Conservation (phyloP, 169 alveolate genomes). For the Cryptosporidium parvum region DNA sequence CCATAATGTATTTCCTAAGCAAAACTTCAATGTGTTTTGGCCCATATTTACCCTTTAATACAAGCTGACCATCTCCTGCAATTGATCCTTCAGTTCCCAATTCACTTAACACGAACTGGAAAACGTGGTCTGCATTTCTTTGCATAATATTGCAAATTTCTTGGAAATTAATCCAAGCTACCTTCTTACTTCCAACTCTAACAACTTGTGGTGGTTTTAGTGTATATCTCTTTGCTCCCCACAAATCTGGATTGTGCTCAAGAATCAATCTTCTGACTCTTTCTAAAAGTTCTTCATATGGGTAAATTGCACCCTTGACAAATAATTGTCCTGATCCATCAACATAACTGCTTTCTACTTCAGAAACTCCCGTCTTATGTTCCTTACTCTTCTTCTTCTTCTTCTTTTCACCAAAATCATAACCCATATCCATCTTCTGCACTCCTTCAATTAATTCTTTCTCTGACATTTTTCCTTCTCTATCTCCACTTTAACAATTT, state of each 20-base stretch:
- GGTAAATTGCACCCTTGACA: constrained; percentile 87
- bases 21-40: constrained; percentile 93
- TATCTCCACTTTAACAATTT: constrained; percentile 8
- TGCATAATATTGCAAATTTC: constrained; percentile 92
- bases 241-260: constrained; percentile 90
- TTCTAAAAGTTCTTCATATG: constrained; percentile 89
- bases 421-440: constrained; percentile 65
- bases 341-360: constrained; percentile 76
- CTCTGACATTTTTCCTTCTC: constrained; percentile 47
- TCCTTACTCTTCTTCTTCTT: constrained; percentile 86
- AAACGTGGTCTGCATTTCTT: constrained; percentile 93
- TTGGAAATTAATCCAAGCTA: constrained; percentile 94
- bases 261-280: constrained; percentile 88
- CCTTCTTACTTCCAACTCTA: constrained; percentile 96
- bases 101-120: constrained; percentile 93
- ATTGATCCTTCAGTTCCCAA: constrained; percentile 89
- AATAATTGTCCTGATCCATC: constrained; percentile 87
- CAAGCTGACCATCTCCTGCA: constrained; percentile 95
- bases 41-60: constrained; percentile 92
- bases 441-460: constrained; percentile 64
- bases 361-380: constrained; percentile 79
- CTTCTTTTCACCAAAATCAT: constrained; percentile 89
- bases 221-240: constrained; percentile 89
- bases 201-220: constrained; percentile 94
- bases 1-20: constrained; percentile 92